Percentiles rank a stretch among this genome's conserved stretches.
These are phyloP conservation scores for Epichloe coenophiala DNA, from an alignment of 2,329 filamentous ascomycete species.

Conservation along the genomic window DNA sequence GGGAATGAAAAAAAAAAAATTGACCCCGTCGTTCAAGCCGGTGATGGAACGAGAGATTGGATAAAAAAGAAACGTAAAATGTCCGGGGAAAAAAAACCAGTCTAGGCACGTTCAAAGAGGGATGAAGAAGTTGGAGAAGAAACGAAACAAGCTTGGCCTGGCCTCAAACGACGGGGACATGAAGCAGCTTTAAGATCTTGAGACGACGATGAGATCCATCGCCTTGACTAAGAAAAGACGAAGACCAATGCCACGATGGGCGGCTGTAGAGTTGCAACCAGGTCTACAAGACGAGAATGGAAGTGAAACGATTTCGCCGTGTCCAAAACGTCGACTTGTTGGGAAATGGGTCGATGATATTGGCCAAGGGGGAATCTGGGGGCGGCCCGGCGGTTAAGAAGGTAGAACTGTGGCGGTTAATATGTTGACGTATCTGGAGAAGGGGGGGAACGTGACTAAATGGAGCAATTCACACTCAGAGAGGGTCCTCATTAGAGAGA, in stretches of 20 bases:
- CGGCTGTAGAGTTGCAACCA: conserved; percentile 7
- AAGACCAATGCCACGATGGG: conserved; percentile 1
- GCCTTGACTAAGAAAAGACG: background rate
- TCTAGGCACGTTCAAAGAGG: background rate
- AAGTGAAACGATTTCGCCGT: conserved; percentile 40
- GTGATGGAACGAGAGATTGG: background rate
- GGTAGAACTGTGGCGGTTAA: background rate
- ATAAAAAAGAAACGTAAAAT: background rate
- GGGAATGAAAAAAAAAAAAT: background rate
- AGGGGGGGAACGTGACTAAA: background rate
- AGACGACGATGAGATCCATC: background rate
- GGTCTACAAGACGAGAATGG: conserved; percentile 9
- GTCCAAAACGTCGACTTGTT: conserved; percentile 31
- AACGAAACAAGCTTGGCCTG: conserved; percentile 13
- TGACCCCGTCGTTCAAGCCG: background rate
- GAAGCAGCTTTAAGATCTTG: conserved; percentile 9
- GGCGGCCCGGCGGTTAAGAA: conserved; percentile 10
- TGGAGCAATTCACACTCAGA: background rate
- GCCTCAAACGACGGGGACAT: conserved; percentile 9
- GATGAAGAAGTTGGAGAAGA: background rate
- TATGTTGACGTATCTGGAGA: background rate
- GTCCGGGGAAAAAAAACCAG: background rate
- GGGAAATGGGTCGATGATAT: conserved; percentile 32
- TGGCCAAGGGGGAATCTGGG: conserved; percentile 31
- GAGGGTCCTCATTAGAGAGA: background rate